These are phyloP conservation scores for Podospora fimiseda DNA, from an alignment of 495 filamentous ascomycete species.

Conservation along the genomic window DNA sequence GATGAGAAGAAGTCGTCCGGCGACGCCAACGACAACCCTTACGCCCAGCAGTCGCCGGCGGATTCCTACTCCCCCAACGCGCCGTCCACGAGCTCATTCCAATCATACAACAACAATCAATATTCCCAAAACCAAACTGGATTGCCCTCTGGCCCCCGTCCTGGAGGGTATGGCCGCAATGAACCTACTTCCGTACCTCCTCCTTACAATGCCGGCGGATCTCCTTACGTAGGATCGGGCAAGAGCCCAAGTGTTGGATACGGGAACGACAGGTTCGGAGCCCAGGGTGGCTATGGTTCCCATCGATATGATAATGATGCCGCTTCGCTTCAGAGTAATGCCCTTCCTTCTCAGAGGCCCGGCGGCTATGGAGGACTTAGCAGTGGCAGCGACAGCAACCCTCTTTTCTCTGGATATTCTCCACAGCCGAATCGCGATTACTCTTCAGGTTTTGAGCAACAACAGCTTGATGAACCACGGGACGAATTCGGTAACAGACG, in stretches of 20 bases:
- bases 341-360: slow-evolving; percentile 31
- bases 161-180: slow-evolving; percentile 14
- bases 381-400: slow-evolving; percentile 49
- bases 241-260: slow-evolving; percentile 38
- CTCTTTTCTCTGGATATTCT: slow-evolving; percentile 57
- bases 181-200: slow-evolving; percentile 3
- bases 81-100: slow-evolving; percentile 27
- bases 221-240: not conserved
- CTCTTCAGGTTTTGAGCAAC: not conserved
- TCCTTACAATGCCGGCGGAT: not conserved
- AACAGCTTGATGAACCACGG: not conserved
- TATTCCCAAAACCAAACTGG: slow-evolving; percentile 5
- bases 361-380: slow-evolving; percentile 71
- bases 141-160: slow-evolving; percentile 19
- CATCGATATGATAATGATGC: slow-evolving; percentile 49
- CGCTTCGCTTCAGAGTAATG: not conserved
- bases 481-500: slow-evolving; percentile 53
- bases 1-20: slow-evolving; percentile 57
- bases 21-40: slow-evolving; percentile 55
- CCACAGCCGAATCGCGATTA: slow-evolving; percentile 20
- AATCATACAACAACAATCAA: slow-evolving; percentile 8
- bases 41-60: slow-evolving; percentile 54
- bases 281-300: slow-evolving; percentile 57
- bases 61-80: slow-evolving; percentile 48
- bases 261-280: slow-evolving; percentile 54